A percentile compares a stretch with the other conserved stretches of the same genome.
Evolutionary conservation across 2,329 filamentous ascomycete genomes (phyloP).

Genomic region (Cladosporium sp.): DNA sequence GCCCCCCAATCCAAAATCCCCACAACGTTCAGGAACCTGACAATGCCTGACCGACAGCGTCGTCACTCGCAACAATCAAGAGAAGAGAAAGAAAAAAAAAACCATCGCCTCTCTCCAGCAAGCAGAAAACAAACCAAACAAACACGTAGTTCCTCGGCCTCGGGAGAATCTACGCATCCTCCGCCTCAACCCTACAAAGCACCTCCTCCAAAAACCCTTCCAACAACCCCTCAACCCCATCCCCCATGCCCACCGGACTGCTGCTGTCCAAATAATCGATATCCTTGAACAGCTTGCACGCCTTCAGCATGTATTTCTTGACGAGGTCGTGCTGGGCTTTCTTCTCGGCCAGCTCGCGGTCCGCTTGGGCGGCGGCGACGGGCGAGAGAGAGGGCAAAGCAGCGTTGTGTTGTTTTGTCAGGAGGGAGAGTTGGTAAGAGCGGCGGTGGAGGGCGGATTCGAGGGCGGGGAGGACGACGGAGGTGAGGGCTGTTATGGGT

Average conservation of each 20-base stretch:
- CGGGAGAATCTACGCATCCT: constrained; percentile 55
- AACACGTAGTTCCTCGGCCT: not conserved
- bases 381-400: constrained; percentile 4
- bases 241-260: constrained; percentile 88
- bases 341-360: constrained; percentile 13
- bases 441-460: constrained; percentile 86
- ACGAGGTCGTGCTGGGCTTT: constrained; percentile 66
- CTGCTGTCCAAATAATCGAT: constrained; percentile 84
- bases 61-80: too few species aligned
- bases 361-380: constrained; percentile 34
- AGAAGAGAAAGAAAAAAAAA: too few species aligned
- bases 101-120: not conserved
- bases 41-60: too few species aligned
- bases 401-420: constrained; percentile 41
- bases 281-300: constrained; percentile 78
- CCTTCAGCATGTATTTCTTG: constrained; percentile 73
- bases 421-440: constrained; percentile 53
- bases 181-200: constrained; percentile 81
- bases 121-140: not conserved
- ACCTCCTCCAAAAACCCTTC: constrained; percentile 94
- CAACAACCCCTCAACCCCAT: constrained; percentile 80
- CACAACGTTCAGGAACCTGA: too few species aligned
- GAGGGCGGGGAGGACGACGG: constrained; percentile 88
- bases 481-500: constrained; percentile 30
- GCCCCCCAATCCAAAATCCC: too few species aligned